Base-by-base conservation (phyloP, 1,139 yeast genomes). In the Geotrichum klebahnii region DNA sequence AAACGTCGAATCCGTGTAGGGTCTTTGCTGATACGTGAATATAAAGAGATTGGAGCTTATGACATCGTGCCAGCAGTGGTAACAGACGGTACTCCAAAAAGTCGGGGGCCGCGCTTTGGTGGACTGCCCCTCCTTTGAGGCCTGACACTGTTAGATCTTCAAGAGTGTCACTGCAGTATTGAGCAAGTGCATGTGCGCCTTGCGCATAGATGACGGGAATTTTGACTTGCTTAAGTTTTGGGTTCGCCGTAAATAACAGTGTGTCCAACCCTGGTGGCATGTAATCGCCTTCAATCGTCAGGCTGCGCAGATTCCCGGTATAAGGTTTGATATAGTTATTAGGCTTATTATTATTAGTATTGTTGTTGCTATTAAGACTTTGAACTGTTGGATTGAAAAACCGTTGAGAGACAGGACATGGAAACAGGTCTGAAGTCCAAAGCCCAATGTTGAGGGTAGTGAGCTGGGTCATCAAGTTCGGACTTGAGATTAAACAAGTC, bases 261-360 rank as follows among this genome's bases (percentile, higher is more conserved):
- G 39, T 10, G 32, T 43, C 46, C n/a, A 43, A 32, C 4, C 46
- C 39, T 2, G 39, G 24, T 2, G 46, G 46, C 16, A 43, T 31
- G 29, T 33, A 43, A 23, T 43, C 46, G n/a, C 46, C 46, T 12
- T 43, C 46, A 34, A 43, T 33, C 22, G n/a, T 34, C 14, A 43
- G 38, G 10, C 33, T 5, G 10, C 32, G 46, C 8, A 43, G 32
- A 19, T 22, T 43, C 16, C 46, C 46, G 22, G 39, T 24, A 9
- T 5, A 10, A 22, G 14, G 22, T 3, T 17, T 26, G 29, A 5
- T 10, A 6, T n/a, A n/a, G n/a, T n/a, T n/a, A n/a, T n/a, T n/a
- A n/a, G n/a, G n/a, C n/a, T n/a, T n/a, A n/a, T n/a, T n/a, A n/a
- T n/a, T n/a, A n/a, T n/a, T n/a, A 31, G 14, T n/a, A 26, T n/a